Percentiles rank a stretch among this genome's conserved stretches.
phyloP scores from a whole-genome alignment of 2,329 filamentous ascomycete species.

The Polychaeton citri region DNA sequence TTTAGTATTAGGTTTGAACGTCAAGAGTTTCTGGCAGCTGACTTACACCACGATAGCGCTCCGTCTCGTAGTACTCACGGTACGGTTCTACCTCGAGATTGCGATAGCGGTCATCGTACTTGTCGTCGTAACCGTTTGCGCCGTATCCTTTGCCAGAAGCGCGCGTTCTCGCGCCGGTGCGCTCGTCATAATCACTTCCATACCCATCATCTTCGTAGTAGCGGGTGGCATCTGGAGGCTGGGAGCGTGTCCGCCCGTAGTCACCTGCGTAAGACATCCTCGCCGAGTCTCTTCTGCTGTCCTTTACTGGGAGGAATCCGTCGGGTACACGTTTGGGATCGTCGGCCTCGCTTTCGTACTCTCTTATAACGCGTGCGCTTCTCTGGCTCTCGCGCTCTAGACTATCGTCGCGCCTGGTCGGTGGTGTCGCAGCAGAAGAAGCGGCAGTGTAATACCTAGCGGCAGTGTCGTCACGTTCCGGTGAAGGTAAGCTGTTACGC shows the following conservation, averaged over 20 bases:
- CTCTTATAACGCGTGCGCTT: constrained; percentile 12
- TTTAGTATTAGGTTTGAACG: background rate
- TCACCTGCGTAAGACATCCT: constrained; percentile 2
- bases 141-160: constrained; percentile 9
- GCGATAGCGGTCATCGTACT: constrained; percentile 11
- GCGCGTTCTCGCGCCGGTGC: constrained; percentile 3
- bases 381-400: constrained; percentile 11
- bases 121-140: constrained; percentile 14
- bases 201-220: constrained; percentile 16
- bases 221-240: constrained; percentile 12
- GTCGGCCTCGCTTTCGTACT: constrained; percentile 19
- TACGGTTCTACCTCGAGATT: constrained; percentile 4
- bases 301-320: background rate
- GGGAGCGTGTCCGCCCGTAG: constrained; percentile 13
- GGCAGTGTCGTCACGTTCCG: constrained; percentile 5
- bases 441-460: background rate
- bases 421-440: background rate
- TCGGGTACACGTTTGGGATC: constrained; percentile 16
- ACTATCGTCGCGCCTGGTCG: constrained; percentile 5
- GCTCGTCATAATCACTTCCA: constrained; percentile 20
- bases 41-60: constrained; percentile 21
- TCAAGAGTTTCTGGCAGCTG: constrained; percentile 1
- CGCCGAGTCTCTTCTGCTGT: constrained; percentile 1
- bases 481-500: constrained; percentile 7
- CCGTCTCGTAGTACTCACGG: constrained; percentile 17